phyloP scores from a whole-genome alignment of 805 yeast genomes.

The Zygoascus bituminiphila region DNA sequence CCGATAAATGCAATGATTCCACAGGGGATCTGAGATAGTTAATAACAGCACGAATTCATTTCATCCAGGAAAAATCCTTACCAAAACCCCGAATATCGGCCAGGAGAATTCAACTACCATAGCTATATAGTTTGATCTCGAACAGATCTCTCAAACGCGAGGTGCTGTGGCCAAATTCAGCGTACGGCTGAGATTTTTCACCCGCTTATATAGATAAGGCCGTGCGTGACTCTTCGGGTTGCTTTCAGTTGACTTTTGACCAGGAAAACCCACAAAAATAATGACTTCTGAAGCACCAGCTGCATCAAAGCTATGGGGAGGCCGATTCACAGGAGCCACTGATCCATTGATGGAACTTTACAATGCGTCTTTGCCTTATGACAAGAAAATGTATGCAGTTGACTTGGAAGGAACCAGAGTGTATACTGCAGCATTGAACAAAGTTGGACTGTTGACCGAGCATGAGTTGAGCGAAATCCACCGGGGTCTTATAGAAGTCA shows the following conservation, averaged over 20 bases:
- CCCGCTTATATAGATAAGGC: neutral
- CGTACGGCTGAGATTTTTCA: neutral
- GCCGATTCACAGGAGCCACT: constrained; percentile 90
- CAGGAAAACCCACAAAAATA: neutral
- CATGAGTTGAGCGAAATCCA: constrained; percentile 78
- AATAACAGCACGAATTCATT: neutral
- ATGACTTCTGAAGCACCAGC: constrained; percentile 23
- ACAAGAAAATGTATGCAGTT: constrained; percentile 87
- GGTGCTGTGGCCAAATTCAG: neutral
- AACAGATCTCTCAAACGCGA: neutral
- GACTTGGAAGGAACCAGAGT: constrained; percentile 92
- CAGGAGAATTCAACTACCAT: constrained; percentile 21
- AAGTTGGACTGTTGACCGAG: constrained; percentile 62
- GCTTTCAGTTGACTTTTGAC: neutral
- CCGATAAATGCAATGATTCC: constrained; percentile 38
- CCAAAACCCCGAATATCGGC: constrained; percentile 24
- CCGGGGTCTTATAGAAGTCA: constrained; percentile 63
- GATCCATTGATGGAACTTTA: constrained; percentile 97
- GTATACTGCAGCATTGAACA: constrained; percentile 78
- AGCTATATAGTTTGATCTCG: neutral
- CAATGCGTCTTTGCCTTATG: constrained; percentile 95
- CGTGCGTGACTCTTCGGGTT: neutral
- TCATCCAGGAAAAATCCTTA: constrained; percentile 2
- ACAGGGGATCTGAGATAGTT: constrained; percentile 53
- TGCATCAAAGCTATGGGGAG: constrained; percentile 90